phyloP scores from a whole-genome alignment of 768 basidiomycete genomes.

The Phaeotremella skinneri region DNA sequence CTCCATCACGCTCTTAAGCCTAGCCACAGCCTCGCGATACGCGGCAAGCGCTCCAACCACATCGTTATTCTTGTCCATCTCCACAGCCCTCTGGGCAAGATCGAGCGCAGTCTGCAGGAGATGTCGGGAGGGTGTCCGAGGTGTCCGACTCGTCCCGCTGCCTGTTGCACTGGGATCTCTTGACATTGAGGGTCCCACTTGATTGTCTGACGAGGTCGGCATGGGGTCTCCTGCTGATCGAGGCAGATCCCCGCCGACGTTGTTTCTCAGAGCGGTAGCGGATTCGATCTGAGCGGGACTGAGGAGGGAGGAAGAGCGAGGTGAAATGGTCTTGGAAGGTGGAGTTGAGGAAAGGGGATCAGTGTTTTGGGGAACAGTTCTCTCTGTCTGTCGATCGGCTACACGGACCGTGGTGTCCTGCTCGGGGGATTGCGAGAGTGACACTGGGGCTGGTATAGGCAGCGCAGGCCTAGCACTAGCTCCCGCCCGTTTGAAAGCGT shows the following conservation, averaged over 20 bases:
- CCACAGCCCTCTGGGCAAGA: slow-evolving; percentile 48
- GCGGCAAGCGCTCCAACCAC: slow-evolving; percentile 43
- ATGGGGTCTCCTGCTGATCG: not conserved
- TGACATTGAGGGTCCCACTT: not conserved
- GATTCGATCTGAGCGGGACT: slow-evolving; percentile 11
- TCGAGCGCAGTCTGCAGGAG: slow-evolving; percentile 48
- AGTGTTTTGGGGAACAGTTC: not conserved
- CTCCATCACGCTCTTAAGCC: slow-evolving; percentile 48
- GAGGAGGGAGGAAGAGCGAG: not conserved
- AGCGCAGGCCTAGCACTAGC: slow-evolving; percentile 2
- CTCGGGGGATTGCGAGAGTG: not conserved
- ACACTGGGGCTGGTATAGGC: slow-evolving; percentile 5
- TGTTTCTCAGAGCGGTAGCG: not conserved
- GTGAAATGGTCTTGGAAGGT: not conserved
- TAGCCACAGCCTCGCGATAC: slow-evolving; percentile 46
- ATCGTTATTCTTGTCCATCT: slow-evolving; percentile 49
- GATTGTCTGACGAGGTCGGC: not conserved
- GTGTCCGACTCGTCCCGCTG: slow-evolving; percentile 8
- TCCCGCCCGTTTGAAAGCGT: not conserved
- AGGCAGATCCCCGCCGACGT: not conserved
- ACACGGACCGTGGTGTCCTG: not conserved
- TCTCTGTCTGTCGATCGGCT: not conserved
- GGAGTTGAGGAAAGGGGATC: slow-evolving; percentile 4
- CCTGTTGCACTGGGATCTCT: not conserved
- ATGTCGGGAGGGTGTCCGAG: slow-evolving; percentile 42